Conservation (phyloP, 2,329 filamentous ascomycete genomes). For the Grosmannia penicillata region DNA sequence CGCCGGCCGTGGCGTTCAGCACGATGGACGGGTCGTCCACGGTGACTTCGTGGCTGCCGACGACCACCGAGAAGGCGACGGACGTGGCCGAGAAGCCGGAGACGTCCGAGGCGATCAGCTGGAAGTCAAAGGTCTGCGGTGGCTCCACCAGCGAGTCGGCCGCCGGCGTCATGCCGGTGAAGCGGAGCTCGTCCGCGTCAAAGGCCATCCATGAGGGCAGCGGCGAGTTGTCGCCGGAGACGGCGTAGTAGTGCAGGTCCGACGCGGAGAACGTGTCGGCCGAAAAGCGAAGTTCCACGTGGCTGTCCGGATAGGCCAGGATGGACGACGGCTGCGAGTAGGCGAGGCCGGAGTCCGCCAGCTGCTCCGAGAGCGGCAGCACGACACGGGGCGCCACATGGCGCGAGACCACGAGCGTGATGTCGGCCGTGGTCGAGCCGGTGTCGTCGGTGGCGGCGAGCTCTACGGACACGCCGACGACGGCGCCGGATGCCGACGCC, state of each 20-base stretch:
- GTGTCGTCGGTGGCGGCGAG: constrained; percentile 55
- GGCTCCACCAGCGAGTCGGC: constrained; percentile 47
- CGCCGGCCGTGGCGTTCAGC: constrained; percentile 41
- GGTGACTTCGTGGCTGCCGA: constrained; percentile 55
- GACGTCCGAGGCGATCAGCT: constrained; percentile 65
- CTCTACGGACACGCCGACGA: constrained; percentile 45
- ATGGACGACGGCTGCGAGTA: constrained; percentile 47
- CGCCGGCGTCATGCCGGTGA: constrained; percentile 56
- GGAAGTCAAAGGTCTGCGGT: constrained; percentile 57
- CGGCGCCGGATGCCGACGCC: constrained; percentile 22
- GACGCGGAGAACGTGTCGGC: constrained; percentile 47
- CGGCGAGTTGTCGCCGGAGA: constrained; percentile 63
- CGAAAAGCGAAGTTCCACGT: constrained; percentile 39
- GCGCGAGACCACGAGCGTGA: constrained; percentile 56
- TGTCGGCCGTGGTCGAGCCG: constrained; percentile 48
- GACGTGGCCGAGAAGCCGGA: constrained; percentile 58
- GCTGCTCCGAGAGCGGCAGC: constrained; percentile 42
- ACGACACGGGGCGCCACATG: constrained; percentile 36
- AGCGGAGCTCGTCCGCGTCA: constrained; percentile 45
- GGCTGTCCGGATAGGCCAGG: constrained; percentile 34
- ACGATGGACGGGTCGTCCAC: constrained; percentile 42
- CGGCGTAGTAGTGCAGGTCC: constrained; percentile 58
- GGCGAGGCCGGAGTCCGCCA: constrained; percentile 36
- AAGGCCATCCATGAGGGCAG: constrained; percentile 79
- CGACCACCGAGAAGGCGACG: constrained; percentile 53